Conservation (phyloP, 1,139 yeast genomes). For the Pichia norvegensis region DNA sequence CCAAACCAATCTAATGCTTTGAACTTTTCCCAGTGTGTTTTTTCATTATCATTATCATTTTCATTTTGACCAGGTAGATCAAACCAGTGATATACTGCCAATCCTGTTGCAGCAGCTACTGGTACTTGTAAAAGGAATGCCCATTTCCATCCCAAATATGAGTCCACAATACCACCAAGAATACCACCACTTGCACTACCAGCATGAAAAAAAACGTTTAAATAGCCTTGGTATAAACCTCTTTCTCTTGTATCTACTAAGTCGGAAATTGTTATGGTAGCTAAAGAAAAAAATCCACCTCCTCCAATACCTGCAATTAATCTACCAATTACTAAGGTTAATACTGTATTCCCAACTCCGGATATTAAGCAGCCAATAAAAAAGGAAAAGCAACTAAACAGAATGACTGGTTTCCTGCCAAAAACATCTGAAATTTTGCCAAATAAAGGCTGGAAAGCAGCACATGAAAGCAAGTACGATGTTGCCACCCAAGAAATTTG, state of each 20-base stretch:
- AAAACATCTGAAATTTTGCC: conserved; percentile 71
- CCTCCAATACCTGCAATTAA: conserved; percentile 53
- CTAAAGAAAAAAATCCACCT: conserved; percentile 44
- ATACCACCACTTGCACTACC: conserved; percentile 54
- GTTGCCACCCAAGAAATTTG: conserved; percentile 35
- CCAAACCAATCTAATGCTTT: conserved; percentile 57
- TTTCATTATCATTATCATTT: conserved; percentile 24
- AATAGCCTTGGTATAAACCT: conserved; percentile 47
- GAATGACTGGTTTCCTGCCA: conserved; percentile 35
- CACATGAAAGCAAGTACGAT: conserved; percentile 42
- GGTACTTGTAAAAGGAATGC: conserved; percentile 48
- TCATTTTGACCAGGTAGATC: conserved; percentile 34
- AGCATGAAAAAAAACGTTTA: conserved; percentile 41
- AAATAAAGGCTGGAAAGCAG: conserved; percentile 58
- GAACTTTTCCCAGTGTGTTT: conserved; percentile 34
- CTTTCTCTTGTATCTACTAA: conserved; percentile 45
- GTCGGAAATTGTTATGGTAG: conserved; percentile 47
- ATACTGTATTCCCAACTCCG: conserved; percentile 51
- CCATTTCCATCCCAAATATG: conserved; percentile 43
- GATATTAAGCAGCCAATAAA: conserved; percentile 57
- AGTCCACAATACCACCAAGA: conserved; percentile 43
- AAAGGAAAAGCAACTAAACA: conserved; percentile 48
- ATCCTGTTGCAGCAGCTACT: conserved; percentile 35
- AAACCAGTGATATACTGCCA: conserved; percentile 33
- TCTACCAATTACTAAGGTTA: conserved; percentile 48